A percentile compares a stretch with the other conserved stretches of the same genome.
Conservation (phyloP, 2,329 filamentous ascomycete species). For the Phaeomoniella chlamydospora region DNA sequence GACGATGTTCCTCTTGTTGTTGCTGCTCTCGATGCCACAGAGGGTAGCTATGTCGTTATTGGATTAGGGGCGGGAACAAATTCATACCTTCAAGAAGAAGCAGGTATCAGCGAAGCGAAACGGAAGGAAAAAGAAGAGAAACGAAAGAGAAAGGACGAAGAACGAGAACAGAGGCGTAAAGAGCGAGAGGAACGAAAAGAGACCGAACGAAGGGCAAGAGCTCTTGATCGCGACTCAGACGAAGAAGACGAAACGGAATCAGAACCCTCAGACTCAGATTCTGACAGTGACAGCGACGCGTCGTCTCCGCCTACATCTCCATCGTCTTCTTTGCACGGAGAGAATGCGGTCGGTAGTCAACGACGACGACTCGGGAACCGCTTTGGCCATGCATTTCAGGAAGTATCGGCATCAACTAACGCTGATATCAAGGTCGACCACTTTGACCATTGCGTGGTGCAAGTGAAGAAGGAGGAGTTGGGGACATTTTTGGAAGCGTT, state of each 20-base stretch:
- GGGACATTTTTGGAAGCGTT: slow-evolving; percentile 79
- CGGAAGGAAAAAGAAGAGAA: slow-evolving; percentile 48
- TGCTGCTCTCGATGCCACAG: slow-evolving; percentile 72
- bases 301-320: slow-evolving; percentile 4
- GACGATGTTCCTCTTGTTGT: slow-evolving; percentile 76
- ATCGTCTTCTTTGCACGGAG: slow-evolving; percentile 19
- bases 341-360: slow-evolving; percentile 27
- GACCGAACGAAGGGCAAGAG: slow-evolving; percentile 33
- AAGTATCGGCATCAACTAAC: slow-evolving; percentile 82
- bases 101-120: slow-evolving; percentile 53
- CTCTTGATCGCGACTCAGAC: slow-evolving; percentile 40
- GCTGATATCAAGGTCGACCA: slow-evolving; percentile 84
- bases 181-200: slow-evolving; percentile 48
- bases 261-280: slow-evolving; percentile 32
- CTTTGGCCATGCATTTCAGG: slow-evolving; percentile 90
- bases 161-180: slow-evolving; percentile 36
- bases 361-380: slow-evolving; percentile 66
- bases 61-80: slow-evolving; percentile 79
- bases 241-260: slow-evolving; percentile 54
- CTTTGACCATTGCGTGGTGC: slow-evolving; percentile 94
- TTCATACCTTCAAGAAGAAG: slow-evolving; percentile 48
- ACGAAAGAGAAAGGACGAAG: slow-evolving; percentile 46
- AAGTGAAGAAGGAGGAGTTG: slow-evolving; percentile 93
- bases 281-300: slow-evolving; percentile 32
- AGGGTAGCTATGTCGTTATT: slow-evolving; percentile 83